Evolutionary conservation across 768 basidiomycete genomes (phyloP), one percentile per base, ranked within the genome.

Genomic region (Fomitopsis serialis): DNA sequence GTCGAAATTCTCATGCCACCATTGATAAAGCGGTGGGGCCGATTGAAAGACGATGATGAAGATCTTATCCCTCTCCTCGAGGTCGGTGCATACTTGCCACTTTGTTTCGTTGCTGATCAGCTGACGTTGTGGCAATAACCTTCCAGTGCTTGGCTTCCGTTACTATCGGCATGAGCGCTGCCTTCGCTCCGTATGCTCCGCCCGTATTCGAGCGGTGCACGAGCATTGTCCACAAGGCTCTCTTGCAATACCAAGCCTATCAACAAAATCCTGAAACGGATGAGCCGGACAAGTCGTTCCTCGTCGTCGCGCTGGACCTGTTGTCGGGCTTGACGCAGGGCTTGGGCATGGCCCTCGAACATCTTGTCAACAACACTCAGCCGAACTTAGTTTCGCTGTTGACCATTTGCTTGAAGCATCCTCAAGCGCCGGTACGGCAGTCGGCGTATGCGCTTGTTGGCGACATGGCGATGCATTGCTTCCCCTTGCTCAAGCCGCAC

Each of bases 371-470:
- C 19, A 73, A 69, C 37, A 81, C 77, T 65, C 79, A 87, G 57
- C 95, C 94, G 3, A 87, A 83, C 43, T 77, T 98, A 35, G 78
- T 99, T 45, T 74, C 80, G 50, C 71, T 98, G 55, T 79, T 99
- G 49, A 87, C 89, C 1, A 77, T 91, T 46, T 98, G 96, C 70
- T 73, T 99, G 45, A 93, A 93, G 73, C 94, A 98, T 70, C 94
- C 93, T 22, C 93, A 98, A 68, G 89, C 96, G 11, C 85, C 94
- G 1, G 93, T 99, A 8, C 80, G 96, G 51, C 97, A 98, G 70
- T 95, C 92, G 1, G 94, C 93, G 15, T 97, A 98, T 68, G 97
- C 97, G n/a, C 84, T 99, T 10, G 89, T 99, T 29, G 97, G 97
- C 23, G 97, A 99, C 69, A 80, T 98, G 70, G 96, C 97, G 2